Base-by-base conservation (phyloP, 306 rosid genomes). In the Canavalia ensiformis region DNA sequence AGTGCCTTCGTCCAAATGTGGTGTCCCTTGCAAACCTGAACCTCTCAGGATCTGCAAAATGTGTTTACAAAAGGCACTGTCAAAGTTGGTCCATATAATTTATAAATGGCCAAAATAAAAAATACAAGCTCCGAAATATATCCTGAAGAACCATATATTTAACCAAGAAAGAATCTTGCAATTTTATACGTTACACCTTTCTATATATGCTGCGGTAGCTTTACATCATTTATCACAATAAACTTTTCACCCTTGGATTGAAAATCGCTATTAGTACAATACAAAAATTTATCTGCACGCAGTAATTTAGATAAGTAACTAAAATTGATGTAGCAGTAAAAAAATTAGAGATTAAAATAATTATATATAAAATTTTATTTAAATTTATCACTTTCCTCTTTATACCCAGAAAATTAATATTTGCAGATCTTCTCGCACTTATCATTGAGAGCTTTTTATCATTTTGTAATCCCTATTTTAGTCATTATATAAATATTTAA, bases 21-120 rank as follows among this genome's bases (percentile, higher is more conserved):
- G 98, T 95, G 52, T 95, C 98, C 76, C 97, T 89, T 37, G 97
- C 85, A 83, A 91, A 92, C 78, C 95, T 92, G 81, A 95, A 92
- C 83, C 91, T 91, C 56, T 86, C 92, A 46, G 97, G 92, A 88
- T 92, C 98, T 95, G 88, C 69, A 83, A 25, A 2, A 67, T 12
- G 76, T 78, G 64, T 52, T 68, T 13, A 50, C 3, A 47, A 11
- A 71, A 2, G 0, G 13, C 4, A 13, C 0, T 4, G 10, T 77
- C 50, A 44, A 2, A 35, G 25, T 35, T 11, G 10, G 5, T 8
- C 25, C 44, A 67, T 2, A 41, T n/a, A 39, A 65, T 8, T 42
- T 2, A 44, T 41, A 65, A 65, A 37, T 39, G 50, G 33, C 12
- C 11, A 2, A 65, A 65, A 39, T 11, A 13, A 64, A 64, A 0